phyloP scores from a whole-genome alignment of 441 rosid genomes.

The Arabidopsis lyrata region DNA sequence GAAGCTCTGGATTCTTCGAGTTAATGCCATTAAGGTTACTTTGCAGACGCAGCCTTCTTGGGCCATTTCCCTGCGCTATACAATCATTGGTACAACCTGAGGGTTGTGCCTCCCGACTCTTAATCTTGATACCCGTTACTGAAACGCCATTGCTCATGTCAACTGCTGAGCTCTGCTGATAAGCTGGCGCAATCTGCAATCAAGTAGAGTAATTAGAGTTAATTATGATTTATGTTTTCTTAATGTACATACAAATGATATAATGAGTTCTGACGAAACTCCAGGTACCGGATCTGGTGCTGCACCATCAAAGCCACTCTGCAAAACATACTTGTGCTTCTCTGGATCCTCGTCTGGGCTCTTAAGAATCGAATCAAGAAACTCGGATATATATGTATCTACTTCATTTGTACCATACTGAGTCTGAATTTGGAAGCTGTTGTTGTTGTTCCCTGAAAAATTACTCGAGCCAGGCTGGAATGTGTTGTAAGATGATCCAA shows the following conservation, averaged over 20 bases:
- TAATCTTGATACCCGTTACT: conserved; percentile 56
- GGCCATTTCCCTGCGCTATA: conserved; percentile 58
- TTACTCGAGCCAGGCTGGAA: conserved; percentile 32
- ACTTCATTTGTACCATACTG: conserved; percentile 51
- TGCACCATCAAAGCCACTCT: conserved; percentile 9
- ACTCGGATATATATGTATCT: conserved; percentile 50
- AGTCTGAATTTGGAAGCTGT: conserved; percentile 34
- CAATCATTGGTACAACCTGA: conserved; percentile 17
- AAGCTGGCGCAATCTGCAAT: conserved; percentile 31
- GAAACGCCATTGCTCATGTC: conserved; percentile 36
- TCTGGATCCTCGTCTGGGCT: conserved; percentile 45
- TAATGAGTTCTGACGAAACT: conserved; percentile 17
- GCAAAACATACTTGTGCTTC: conserved; percentile 17
- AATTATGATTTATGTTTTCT: neutral
- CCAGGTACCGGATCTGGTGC: conserved; percentile 50
- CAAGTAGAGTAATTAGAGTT: conserved; percentile 19
- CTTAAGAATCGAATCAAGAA: conserved; percentile 62
- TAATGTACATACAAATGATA: conserved; percentile 19
- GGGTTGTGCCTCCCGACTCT: conserved; percentile 50
- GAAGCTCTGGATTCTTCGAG: conserved; percentile 31
- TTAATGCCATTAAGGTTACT: conserved; percentile 43
- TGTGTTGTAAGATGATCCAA: conserved; percentile 47
- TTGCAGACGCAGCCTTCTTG: conserved; percentile 69
- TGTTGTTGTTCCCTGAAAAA: conserved; percentile 7
- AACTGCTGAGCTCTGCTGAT: conserved; percentile 31